Evolutionary conservation across 139 green algal species (phyloP), one percentile per base, ranked within the genome.

Genomic region (Closterium sp.): DNA sequence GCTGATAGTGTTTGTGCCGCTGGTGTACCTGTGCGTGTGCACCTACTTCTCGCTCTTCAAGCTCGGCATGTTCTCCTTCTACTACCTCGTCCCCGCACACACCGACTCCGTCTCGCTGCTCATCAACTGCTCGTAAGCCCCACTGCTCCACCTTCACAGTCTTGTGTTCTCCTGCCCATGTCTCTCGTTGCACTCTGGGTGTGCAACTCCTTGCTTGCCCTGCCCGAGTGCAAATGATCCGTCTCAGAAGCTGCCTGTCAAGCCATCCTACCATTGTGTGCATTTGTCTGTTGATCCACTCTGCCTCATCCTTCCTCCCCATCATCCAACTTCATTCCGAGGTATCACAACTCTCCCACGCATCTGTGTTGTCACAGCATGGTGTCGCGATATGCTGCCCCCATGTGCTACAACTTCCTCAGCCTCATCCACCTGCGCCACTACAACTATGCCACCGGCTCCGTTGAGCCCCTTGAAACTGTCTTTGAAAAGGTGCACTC

Each of bases 331-430:
- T 42, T 6, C 21, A 2, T 21, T 2, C 50, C 11, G 21, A 70
- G 19, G 2, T 24, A 7, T 21, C 62, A 79, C 62, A 79, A 0
- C 62, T 79, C 62, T 6, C 62, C 27, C 62, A 27, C 62, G 2
- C 62, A 4, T 42, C 28, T 89, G 86, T 28, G 86, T 0, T 85
- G 88, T 9, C 93, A 91, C 89, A 95, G 93, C 29, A 95, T 98
- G 87, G 96, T 98, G 93, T 97, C 95, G 91, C 96, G 98, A 34
- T 99, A 99, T 92, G 97, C 97, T 4, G 96, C 98, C 1, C 97
- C 98, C 34, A 96, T 99, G 19, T 97, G 95, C 90, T 99, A 97
- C 96, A 99, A 99, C 95, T 98, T 98, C 92, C 96, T 98, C 89
- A 95, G 89, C 85, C 95, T 96, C 29, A 97, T 98, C 38, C 93